phyloP scores from a whole-genome alignment of 116 monocot species.

The Dioscorea cayenensis region DNA sequence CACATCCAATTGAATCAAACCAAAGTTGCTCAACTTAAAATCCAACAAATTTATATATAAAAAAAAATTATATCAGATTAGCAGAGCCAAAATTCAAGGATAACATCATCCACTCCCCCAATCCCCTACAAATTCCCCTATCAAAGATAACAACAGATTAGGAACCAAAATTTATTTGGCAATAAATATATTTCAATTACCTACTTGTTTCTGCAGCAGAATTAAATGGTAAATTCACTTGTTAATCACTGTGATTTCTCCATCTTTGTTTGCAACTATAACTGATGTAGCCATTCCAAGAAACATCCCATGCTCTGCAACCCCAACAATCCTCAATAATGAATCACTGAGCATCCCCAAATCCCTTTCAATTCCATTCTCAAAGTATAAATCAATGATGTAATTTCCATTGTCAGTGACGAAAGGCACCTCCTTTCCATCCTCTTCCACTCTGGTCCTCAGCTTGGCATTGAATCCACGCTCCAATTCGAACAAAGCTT shows the following conservation, averaged over 20 bases:
- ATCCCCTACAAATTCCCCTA: too few relatives aligned
- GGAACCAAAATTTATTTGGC: too few relatives aligned
- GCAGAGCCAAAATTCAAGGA: too few relatives aligned
- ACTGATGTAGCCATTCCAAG: constrained; percentile 67
- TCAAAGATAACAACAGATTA: too few relatives aligned
- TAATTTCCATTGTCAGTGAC: constrained; percentile 71
- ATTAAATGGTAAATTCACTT: background rate
- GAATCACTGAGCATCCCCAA: constrained; percentile 44
- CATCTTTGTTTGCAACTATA: constrained; percentile 53
- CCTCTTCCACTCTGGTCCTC: constrained; percentile 16
- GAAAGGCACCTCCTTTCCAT: constrained; percentile 18
- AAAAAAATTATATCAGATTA: too few relatives aligned
- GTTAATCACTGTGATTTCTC: constrained; percentile 4
- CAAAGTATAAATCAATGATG: constrained; percentile 66
- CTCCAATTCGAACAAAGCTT: constrained; percentile 19
- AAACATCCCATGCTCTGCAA: constrained; percentile 89
- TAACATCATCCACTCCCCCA: too few relatives aligned
- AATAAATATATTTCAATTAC: too few relatives aligned
- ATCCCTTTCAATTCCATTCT: constrained; percentile 53
- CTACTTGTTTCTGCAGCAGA: too few relatives aligned
- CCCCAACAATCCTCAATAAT: constrained; percentile 60
- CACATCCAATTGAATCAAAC: too few relatives aligned
- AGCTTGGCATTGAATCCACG: constrained; percentile 43
- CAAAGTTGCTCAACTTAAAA: too few relatives aligned
- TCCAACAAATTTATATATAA: too few relatives aligned